Percentiles rank a stretch among this genome's conserved stretches.
phyloP scores from a whole-genome alignment of 345 rosid genomes.

The sweet orange (Citrus sinensis) region DNA sequence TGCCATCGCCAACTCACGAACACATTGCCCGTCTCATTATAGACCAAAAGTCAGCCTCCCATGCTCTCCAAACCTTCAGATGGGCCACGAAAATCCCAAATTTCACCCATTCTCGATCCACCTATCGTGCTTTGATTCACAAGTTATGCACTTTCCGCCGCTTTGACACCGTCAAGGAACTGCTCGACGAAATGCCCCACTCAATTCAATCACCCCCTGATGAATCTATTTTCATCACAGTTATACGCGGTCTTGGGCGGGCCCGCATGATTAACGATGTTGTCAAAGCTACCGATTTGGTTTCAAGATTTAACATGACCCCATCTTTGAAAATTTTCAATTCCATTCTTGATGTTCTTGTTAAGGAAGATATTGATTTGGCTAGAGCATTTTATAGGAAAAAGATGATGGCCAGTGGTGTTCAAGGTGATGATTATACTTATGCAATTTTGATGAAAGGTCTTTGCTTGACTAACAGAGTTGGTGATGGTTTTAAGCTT shows the following conservation, averaged over 20 bases:
- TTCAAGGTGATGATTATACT: conserved; percentile 77
- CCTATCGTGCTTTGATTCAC: conserved; percentile 65
- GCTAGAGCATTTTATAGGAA: conserved; percentile 73
- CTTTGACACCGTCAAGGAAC: conserved; percentile 50
- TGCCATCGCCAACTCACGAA: conserved; percentile 48
- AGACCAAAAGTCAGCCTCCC: conserved; percentile 64
- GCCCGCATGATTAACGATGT: conserved; percentile 49
- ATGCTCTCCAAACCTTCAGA: conserved; percentile 62
- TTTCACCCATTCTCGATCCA: conserved; percentile 71
- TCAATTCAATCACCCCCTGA: conserved; percentile 65
- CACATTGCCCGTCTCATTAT: conserved; percentile 61
- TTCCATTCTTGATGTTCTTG: conserved; percentile 73
- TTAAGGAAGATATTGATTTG: conserved; percentile 79
- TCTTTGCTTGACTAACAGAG: conserved; percentile 82
- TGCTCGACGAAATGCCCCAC: conserved; percentile 91
- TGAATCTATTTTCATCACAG: conserved; percentile 58
- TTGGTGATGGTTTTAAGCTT: conserved; percentile 79
- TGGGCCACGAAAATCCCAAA: conserved; percentile 70
- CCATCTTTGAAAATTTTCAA: conserved; percentile 72
- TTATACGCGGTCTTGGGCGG: conserved; percentile 67
- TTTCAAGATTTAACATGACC: conserved; percentile 36
- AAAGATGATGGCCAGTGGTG: conserved; percentile 68
- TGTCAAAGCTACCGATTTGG: conserved; percentile 53
- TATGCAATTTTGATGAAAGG: conserved; percentile 91
- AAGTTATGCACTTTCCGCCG: conserved; percentile 62